Evolutionary conservation across 2,329 filamentous ascomycete genomes (phyloP).

Genomic region (Sporothrix euskadiensis): DNA sequence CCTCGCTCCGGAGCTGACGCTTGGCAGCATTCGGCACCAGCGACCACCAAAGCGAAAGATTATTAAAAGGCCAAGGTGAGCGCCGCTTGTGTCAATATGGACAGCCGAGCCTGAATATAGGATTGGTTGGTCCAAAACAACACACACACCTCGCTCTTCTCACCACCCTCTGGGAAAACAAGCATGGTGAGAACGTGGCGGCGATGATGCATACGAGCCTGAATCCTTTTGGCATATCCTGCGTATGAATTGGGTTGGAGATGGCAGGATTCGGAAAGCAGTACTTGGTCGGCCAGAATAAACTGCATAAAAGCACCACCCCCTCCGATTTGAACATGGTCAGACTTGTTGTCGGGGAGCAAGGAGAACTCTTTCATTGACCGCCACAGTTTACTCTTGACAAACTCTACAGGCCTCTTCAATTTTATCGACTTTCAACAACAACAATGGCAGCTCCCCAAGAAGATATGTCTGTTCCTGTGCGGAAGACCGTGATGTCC

Average conservation of each 20-base stretch:
- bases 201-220: background rate
- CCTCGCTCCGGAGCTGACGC: background rate
- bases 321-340: background rate
- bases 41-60: background rate
- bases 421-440: background rate
- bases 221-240: background rate
- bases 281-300: background rate
- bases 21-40: background rate
- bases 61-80: slow-evolving; percentile 8
- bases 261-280: background rate
- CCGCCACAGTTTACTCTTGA: background rate
- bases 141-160: background rate
- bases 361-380: background rate
- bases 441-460: background rate
- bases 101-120: background rate
- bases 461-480: background rate
- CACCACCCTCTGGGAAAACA: background rate
- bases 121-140: background rate
- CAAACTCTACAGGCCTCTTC: no score
- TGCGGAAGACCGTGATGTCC: background rate
- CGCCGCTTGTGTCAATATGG: background rate
- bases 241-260: background rate
- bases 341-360: background rate
- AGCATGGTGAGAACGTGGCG: background rate
- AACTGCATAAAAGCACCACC: background rate